A percentile compares a stretch with the other conserved stretches of the same genome.
Conservation (phyloP, 805 yeast species). For the Kuraishia piskuri region DNA sequence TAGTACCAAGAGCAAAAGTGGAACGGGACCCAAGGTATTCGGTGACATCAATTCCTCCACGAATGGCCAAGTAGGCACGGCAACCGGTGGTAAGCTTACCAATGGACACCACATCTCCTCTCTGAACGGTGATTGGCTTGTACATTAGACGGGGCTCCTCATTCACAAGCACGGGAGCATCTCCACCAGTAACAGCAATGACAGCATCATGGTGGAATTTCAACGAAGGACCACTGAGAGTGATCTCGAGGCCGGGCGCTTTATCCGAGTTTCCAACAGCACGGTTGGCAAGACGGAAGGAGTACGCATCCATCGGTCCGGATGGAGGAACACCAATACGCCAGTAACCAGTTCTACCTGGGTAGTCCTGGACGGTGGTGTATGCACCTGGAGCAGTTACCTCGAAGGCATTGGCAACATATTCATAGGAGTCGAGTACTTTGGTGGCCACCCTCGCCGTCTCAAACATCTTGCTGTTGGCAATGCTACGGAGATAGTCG, state of each 20-base stretch:
- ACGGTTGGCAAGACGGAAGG: slow-evolving; percentile 83
- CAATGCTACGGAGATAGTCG: slow-evolving; percentile 82
- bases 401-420: slow-evolving; percentile 80
- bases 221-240: slow-evolving; percentile 80
- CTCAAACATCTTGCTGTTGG: slow-evolving; percentile 76
- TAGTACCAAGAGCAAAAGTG: slow-evolving; percentile 85
- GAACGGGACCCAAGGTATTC: slow-evolving; percentile 95
- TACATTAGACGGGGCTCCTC: slow-evolving; percentile 51
- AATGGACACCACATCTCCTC: slow-evolving; percentile 71
- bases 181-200: slow-evolving; percentile 85
- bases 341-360: slow-evolving; percentile 84
- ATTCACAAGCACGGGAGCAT: slow-evolving; percentile 56
- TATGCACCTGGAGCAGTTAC: slow-evolving; percentile 85
- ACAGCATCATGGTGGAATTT: slow-evolving; percentile 75
- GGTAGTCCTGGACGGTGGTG: slow-evolving; percentile 94
- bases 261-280: slow-evolving; percentile 78
- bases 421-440: slow-evolving; percentile 73
- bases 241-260: slow-evolving; percentile 88
- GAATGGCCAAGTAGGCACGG: slow-evolving; percentile 80
- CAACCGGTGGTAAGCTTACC: slow-evolving; percentile 83
- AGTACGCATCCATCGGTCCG: slow-evolving; percentile 94
- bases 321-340: slow-evolving; percentile 96
- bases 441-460: slow-evolving; percentile 81
- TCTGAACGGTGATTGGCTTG: slow-evolving; percentile 60
- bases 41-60: slow-evolving; percentile 91